A percentile compares a stretch with the other conserved stretches of the same genome.
These are phyloP conservation scores for Avena insularis DNA, from an alignment of 176 grass and related monocot genomes.

Conservation along the genomic window DNA sequence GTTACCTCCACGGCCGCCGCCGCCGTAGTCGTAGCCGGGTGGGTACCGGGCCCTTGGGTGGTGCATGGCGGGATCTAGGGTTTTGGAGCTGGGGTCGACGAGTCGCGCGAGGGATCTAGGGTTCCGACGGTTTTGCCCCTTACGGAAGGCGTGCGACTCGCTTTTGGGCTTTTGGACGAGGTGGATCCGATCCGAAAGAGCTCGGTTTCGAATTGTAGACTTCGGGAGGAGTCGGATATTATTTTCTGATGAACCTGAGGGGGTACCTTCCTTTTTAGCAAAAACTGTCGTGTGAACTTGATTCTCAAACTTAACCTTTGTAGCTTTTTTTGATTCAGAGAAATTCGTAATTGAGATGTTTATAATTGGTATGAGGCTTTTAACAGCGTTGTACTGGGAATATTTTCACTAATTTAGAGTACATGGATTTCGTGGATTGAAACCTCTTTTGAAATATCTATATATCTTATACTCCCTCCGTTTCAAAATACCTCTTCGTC, in stretches of 20 bases:
- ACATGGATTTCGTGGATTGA: neutral
- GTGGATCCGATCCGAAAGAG: constrained; percentile 43
- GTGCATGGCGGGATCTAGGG: constrained; percentile 57
- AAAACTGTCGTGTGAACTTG: neutral
- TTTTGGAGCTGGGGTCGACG: constrained; percentile 25
- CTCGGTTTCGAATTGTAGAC: constrained; percentile 31
- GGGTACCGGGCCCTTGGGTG: constrained; percentile 50
- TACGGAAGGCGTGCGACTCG: constrained; percentile 18
- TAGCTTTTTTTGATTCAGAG: no score
- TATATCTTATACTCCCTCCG: no score
- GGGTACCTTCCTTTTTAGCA: neutral
- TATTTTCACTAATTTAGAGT: neutral
- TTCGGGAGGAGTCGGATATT: neutral
- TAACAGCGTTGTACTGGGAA: neutral
- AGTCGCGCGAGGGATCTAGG: constrained; percentile 49
- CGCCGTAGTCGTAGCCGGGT: constrained; percentile 45
- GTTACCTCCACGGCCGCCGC: constrained; percentile 14
- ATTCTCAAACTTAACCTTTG: neutral
- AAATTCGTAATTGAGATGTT: neutral
- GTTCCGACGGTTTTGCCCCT: constrained; percentile 39
- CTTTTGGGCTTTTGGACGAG: constrained; percentile 33
- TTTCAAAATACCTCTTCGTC: no score
- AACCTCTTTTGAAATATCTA: no score
- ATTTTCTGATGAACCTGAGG: neutral
- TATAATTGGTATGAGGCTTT: neutral